Evolutionary conservation across 805 yeast genomes (phyloP), one percentile per base, ranked within the genome.

Genomic region (Starmera caribaea): DNA sequence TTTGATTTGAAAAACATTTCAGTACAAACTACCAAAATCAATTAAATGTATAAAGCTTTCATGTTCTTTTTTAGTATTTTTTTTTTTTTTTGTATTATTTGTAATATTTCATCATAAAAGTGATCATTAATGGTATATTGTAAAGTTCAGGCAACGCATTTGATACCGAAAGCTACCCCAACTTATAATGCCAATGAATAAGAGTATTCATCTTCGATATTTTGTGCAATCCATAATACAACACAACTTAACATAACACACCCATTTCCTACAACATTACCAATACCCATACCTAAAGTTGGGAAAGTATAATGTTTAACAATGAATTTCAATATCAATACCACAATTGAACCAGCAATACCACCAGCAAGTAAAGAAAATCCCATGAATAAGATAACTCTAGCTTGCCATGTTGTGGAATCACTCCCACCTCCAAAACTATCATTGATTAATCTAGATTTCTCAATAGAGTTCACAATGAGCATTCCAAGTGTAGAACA

Each of bases 301-400:
- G 97, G 97, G 72, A 82, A 79, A 4, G 76, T 63, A 59, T 74
- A 85, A 46, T 81, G 81, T 47, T 86, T 85, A 50, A 88, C 67
- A 41, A 89, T 62, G 58, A 85, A 92, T 58, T 90, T 85, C 49
- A 92, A 68, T 36, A 89, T 83, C 45, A 92, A 71, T 14, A 92
- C 94, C 55, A 88, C 86, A 49, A 92, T 75, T 3, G 92, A 79
- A 1, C 97, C 97, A 15, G 96, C 87, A 44, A 92, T 65, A 0
- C 98, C 97, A 40, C 96, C 92, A 1, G 97, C 96, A 41, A 92
- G 69, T 36, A 90, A 68, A 4, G 96, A 83, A 59, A 92, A 92
- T 8, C 99, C 99, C 50, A 87, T 66, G 57, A 92, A 92, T 40
- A 92, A 68, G 13, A 94, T 80, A 30, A 89, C 79, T 51, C 96